These are phyloP conservation scores for Phytophthora fragariaefolia DNA, from an alignment of 352 stramenopile species.

Conservation along the genomic window DNA sequence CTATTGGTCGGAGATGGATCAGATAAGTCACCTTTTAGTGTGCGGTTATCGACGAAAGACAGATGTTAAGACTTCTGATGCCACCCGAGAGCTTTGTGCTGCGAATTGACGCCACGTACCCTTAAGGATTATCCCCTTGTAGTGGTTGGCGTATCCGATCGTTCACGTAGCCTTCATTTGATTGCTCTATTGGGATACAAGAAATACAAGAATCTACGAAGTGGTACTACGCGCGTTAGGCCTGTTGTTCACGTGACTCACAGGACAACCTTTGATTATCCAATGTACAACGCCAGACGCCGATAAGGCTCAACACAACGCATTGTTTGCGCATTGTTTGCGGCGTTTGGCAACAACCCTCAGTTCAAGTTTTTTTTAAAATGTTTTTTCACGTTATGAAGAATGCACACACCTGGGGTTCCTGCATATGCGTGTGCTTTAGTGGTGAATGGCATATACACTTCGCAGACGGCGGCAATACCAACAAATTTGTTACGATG, in stretches of 20 bases:
- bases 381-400: not conserved
- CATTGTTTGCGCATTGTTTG: not conserved
- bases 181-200: not conserved
- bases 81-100: not conserved
- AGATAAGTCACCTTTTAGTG: slow-evolving; percentile 4
- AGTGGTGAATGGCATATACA: not conserved
- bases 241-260: not conserved
- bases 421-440: not conserved
- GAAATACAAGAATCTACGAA: not conserved
- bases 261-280: not conserved
- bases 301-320: not conserved
- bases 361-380: not conserved
- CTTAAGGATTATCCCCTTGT: not conserved
- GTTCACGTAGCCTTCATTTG: not conserved
- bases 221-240: not conserved
- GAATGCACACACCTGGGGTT: not conserved
- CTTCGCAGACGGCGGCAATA: not conserved
- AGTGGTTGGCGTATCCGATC: not conserved
- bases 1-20: slow-evolving; percentile 6
- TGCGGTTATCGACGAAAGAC: not conserved
- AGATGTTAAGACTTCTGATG: not conserved
- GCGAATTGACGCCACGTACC: slow-evolving; percentile 6
- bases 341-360: not conserved
- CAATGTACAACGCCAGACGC: not conserved
- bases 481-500: not conserved